Percentiles rank a stretch among this genome's conserved stretches.
phyloP scores from a whole-genome alignment of 2,329 filamentous ascomycete genomes.

The Aspergillus sojae region DNA sequence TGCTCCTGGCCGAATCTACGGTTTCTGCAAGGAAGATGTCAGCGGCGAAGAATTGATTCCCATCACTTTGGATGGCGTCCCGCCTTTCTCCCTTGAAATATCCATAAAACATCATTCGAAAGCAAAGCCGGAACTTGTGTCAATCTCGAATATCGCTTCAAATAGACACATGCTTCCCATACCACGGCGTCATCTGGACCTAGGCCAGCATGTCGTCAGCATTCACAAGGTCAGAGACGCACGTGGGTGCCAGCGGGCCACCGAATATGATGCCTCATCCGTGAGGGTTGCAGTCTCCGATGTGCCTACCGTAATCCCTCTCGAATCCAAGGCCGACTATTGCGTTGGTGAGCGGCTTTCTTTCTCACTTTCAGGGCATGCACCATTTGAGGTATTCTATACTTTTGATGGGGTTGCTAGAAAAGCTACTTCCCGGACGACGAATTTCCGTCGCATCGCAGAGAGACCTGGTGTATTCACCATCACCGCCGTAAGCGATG shows the following conservation, averaged over 20 bases:
- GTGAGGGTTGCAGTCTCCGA: conserved; percentile 93
- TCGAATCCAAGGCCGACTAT: conserved; percentile 83
- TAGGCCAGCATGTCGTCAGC: conserved; percentile 86
- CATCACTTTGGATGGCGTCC: conserved; percentile 76
- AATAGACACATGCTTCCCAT: conserved; percentile 79
- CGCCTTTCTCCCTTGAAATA: conserved; percentile 88
- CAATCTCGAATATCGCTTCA: conserved; percentile 75
- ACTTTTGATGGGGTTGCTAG: conserved; percentile 77
- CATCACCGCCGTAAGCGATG: conserved; percentile 85
- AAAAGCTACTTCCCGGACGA: conserved; percentile 72
- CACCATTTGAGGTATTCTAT: conserved; percentile 92
- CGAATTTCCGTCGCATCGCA: conserved; percentile 88
- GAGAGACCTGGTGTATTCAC: conserved; percentile 87
- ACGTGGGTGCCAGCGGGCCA: conserved; percentile 80
- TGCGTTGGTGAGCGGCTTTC: conserved; percentile 94
- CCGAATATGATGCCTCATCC: conserved; percentile 69
- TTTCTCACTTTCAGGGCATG: conserved; percentile 85
- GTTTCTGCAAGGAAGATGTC: conserved; percentile 86
- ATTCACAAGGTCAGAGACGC: conserved; percentile 89
- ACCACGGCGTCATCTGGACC: conserved; percentile 78
- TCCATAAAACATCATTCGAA: conserved; percentile 90
- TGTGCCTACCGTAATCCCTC: conserved; percentile 83
- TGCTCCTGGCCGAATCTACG: conserved; percentile 89
- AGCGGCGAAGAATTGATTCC: conserved; percentile 84
- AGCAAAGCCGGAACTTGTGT: conserved; percentile 76